A percentile compares a stretch with the other conserved stretches of the same genome.
phyloP scores from a whole-genome alignment of 148 eudicot genomes.

The Mesembryanthemum crystallinum region DNA sequence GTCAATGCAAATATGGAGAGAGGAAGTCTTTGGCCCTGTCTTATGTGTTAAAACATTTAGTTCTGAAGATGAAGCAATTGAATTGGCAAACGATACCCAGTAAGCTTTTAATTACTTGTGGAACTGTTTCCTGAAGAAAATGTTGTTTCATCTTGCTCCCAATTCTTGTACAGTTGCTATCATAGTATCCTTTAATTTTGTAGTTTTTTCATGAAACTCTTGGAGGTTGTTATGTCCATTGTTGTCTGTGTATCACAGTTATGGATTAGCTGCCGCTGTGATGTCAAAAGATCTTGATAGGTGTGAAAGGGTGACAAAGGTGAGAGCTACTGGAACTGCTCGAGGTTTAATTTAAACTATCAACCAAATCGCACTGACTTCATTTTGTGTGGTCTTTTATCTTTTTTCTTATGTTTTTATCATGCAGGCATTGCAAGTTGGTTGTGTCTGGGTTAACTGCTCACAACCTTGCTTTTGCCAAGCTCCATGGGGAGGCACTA shows the following conservation, averaged over 20 bases:
- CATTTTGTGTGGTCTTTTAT: not conserved
- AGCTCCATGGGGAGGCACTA: slow-evolving; percentile 99
- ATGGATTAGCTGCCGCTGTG: slow-evolving; percentile 87
- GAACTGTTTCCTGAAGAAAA: not conserved
- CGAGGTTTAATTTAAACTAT: slow-evolving; percentile 6
- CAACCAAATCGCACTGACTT: not conserved
- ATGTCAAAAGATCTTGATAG: slow-evolving; percentile 81
- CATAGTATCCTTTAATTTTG: not conserved
- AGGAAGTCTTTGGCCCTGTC: slow-evolving; percentile 97
- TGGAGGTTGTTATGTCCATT: slow-evolving; percentile 15
- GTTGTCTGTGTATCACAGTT: slow-evolving; percentile 38
- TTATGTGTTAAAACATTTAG: slow-evolving; percentile 91
- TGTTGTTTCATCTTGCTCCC: not conserved
- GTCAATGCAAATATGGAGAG: slow-evolving; percentile 98
- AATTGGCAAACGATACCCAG: slow-evolving; percentile 92
- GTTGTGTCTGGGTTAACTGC: slow-evolving; percentile 98
- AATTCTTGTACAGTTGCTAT: not conserved
- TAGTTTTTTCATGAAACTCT: not conserved
- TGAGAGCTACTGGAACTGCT: slow-evolving; percentile 27
- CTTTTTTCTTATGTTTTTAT: slow-evolving; percentile 10
- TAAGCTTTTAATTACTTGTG: slow-evolving; percentile 26
- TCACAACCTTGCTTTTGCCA: slow-evolving; percentile 98
- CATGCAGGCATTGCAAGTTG: slow-evolving; percentile 71
- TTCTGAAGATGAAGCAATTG: slow-evolving; percentile 92
- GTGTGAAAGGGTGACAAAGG: slow-evolving; percentile 89